A percentile compares a stretch with the other conserved stretches of the same genome.
phyloP scores from a whole-genome alignment of 2,329 filamentous ascomycete species.

The Monilinia fructicola region DNA sequence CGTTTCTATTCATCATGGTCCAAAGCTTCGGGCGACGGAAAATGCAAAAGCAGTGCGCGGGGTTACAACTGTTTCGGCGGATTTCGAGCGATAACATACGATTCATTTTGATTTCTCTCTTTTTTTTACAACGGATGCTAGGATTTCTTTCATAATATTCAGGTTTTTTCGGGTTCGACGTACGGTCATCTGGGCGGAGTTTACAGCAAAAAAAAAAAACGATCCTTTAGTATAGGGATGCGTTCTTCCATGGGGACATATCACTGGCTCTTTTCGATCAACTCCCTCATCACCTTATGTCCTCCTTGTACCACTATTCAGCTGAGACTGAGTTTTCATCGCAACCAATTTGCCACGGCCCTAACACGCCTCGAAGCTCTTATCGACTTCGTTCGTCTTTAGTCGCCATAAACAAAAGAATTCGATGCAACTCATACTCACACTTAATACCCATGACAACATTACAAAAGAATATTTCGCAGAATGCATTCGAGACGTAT shows the following conservation, averaged over 20 bases:
- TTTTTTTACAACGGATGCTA: slow-evolving; percentile 36
- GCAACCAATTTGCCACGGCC: slow-evolving; percentile 33
- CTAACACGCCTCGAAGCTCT: slow-evolving; percentile 37
- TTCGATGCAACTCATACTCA: slow-evolving; percentile 38
- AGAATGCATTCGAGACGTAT: slow-evolving; percentile 22
- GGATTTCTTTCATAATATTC: slow-evolving; percentile 39
- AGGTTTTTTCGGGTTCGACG: slow-evolving; percentile 39
- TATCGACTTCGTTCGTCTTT: slow-evolving; percentile 40
- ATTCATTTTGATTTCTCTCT: slow-evolving; percentile 36
- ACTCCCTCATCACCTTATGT: slow-evolving; percentile 40
- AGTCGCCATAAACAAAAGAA: slow-evolving; percentile 40
- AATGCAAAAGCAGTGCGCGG: slow-evolving; percentile 37
- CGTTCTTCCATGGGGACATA: slow-evolving; percentile 40
- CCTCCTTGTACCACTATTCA: slow-evolving; percentile 43
- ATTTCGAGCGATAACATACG: slow-evolving; percentile 32
- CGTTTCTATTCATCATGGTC: slow-evolving; percentile 40
- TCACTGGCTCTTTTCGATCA: slow-evolving; percentile 40
- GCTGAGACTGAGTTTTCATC: slow-evolving; percentile 39
- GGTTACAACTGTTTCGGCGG: slow-evolving; percentile 36
- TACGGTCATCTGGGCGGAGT: slow-evolving; percentile 39
- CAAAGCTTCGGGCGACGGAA: slow-evolving; percentile 42
- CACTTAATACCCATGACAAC: slow-evolving; percentile 37
- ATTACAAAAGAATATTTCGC: slow-evolving; percentile 27
- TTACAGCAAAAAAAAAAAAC: slow-evolving; percentile 33
- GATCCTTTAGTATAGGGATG: slow-evolving; percentile 34